Percentiles rank a stretch among this genome's conserved stretches.
phyloP scores from a whole-genome alignment of 345 rosid genomes.

The Brassica nigra region DNA sequence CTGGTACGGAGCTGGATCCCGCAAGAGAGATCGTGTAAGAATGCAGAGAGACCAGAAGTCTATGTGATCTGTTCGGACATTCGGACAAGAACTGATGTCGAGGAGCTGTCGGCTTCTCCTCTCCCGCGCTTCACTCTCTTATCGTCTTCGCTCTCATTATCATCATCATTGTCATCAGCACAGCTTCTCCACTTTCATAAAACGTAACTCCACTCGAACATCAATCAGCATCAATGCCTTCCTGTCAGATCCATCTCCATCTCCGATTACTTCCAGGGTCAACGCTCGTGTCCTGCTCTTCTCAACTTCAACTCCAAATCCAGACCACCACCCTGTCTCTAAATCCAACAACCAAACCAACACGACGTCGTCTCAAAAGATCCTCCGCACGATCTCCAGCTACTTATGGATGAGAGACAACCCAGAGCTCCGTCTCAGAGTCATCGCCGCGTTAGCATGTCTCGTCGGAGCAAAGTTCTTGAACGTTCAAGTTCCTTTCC shows the following conservation, averaged over 20 bases:
- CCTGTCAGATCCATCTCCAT: constrained; percentile 37
- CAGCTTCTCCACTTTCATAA: constrained; percentile 24
- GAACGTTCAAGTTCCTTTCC: constrained; percentile 93
- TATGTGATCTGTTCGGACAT: constrained; percentile 18
- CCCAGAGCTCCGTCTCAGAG: constrained; percentile 76
- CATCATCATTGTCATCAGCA: constrained; percentile 12
- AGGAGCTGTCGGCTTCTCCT: constrained; percentile 27
- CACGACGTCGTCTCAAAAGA: constrained; percentile 43
- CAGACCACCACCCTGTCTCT: neutral
- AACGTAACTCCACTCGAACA: constrained; percentile 9
- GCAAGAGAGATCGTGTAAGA: neutral
- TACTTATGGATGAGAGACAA: constrained; percentile 86
- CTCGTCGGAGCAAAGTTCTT: constrained; percentile 78
- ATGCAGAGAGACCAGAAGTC: constrained; percentile 8
- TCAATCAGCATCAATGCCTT: constrained; percentile 34
- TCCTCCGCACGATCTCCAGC: constrained; percentile 64
- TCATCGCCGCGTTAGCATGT: constrained; percentile 71
- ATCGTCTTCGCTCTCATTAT: constrained; percentile 7
- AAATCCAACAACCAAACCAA: constrained; percentile 17
- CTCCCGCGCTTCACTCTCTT: constrained; percentile 21
- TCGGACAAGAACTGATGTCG: constrained; percentile 20
- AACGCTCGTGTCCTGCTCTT: constrained; percentile 46
- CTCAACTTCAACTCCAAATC: constrained; percentile 48
- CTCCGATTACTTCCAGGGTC: constrained; percentile 28
- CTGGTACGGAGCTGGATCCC: neutral